Conservation (phyloP, 441 rosid genomes). For the Brassica hybrid region DNA sequence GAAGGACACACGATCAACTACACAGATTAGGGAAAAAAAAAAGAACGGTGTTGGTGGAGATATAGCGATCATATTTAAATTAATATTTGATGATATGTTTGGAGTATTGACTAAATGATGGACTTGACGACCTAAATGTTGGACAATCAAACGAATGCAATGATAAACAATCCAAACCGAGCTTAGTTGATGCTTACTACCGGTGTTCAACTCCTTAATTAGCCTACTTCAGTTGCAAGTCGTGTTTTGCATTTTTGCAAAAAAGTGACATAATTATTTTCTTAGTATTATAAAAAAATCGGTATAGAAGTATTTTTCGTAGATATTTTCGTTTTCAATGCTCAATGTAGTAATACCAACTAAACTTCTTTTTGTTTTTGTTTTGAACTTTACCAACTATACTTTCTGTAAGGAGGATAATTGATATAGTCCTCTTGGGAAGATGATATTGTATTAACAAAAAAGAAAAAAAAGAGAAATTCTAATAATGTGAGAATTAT, state of each 20-base stretch:
- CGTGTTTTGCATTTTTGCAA: neutral
- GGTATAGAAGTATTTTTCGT: neutral
- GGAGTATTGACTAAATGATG: constrained; percentile 17
- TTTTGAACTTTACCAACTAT: too few species aligned
- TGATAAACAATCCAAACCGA: neutral
- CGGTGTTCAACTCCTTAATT: constrained; percentile 7
- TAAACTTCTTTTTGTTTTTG: too few species aligned
- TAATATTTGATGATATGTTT: constrained; percentile 9
- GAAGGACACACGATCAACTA: constrained; percentile 14
- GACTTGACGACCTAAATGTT: neutral
- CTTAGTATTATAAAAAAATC: neutral
- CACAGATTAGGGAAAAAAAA: neutral
- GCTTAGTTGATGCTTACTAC: constrained; percentile 4
- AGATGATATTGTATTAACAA: neutral
- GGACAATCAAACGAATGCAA: neutral
- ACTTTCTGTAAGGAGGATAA: neutral
- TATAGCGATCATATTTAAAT: neutral
- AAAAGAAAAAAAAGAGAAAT: neutral
- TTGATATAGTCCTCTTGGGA: neutral
- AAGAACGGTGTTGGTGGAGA: constrained; percentile 13
- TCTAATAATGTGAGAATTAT: neutral
- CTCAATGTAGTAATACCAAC: neutral
- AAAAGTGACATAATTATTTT: neutral
- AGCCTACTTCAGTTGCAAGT: neutral
- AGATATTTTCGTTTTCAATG: neutral